Base-by-base conservation (phyloP, 306 rosid genomes). In the Sicyos baderoa region DNA sequence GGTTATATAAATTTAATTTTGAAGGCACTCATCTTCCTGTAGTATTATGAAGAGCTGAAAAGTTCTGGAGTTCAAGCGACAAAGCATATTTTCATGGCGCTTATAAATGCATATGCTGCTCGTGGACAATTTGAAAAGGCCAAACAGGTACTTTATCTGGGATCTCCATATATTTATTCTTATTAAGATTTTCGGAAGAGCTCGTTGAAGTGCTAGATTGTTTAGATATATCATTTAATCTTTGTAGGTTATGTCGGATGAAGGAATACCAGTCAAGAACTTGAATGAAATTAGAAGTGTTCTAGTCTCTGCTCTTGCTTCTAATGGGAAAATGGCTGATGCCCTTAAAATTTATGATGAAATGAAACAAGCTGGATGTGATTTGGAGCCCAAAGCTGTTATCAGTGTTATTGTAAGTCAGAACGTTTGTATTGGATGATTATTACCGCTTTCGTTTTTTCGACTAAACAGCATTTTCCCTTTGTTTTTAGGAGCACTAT, bases 51-150 rank as follows among this genome's bases (percentile, higher is more conserved):
- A 81, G 94, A 89, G 76, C 10, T 89, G 85, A 71, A 72, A 80
- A 56, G 7, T 60, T 74, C 59, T 75, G 72, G 79, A 73, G 7
- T 61, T 77, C 72, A 48, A 54, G 48, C 17, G 8, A 80, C 91
- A 6, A 89, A 81, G 76, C 86, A 84, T 4, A 12, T 84, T 83
- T 86, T 62, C 77, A 80, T 88, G 84, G 85, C 97, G 57, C 94
- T 89, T 56, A 27, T 93, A 72, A 82, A 81, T 81, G 88, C 90
- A 42, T 93, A 88, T 77, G 88, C 90, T 68, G 73, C 79, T 68
- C 80, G 81, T 73, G 98, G 98, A 71, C 85, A 85, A 59, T 81
- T 82, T 74, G 90, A 89, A 79, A 88, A 85, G 83, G 98, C 94
- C 80, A 89, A 88, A 84, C 86, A 86, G 96, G 98, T 93, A 80